These are phyloP conservation scores for Eimeria zaria DNA, from an alignment of 169 alveolate species.

Conservation along the genomic window DNA sequence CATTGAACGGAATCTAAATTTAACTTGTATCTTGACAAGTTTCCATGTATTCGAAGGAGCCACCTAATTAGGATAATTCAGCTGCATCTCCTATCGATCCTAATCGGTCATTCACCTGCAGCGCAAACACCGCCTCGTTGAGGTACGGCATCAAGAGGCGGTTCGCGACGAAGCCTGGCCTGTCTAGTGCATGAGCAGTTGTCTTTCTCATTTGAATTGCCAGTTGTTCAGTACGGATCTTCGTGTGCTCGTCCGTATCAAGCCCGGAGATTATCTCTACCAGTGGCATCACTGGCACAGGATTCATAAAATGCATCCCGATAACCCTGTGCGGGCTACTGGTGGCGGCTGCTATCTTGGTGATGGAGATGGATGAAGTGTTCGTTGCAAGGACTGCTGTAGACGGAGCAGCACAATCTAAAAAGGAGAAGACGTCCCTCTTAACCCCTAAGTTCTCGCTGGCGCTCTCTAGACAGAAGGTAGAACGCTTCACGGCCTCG, in stretches of 20 bases:
- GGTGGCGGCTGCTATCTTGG: constrained; percentile 93
- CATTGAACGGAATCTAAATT: no score
- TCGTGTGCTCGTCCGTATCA: constrained; percentile 90
- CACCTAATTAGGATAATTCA: no score
- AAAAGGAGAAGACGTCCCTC: constrained; percentile 84
- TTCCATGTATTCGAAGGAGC: no score
- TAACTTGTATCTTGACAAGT: no score
- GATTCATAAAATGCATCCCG: constrained; percentile 97
- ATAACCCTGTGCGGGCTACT: constrained; percentile 89
- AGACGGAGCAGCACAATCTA: constrained; percentile 85
- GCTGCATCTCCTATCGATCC: background rate
- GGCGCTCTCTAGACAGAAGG: constrained; percentile 90
- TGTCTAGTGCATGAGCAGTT: constrained; percentile 86
- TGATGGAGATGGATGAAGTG: constrained; percentile 91
- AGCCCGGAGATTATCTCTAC: constrained; percentile 92
- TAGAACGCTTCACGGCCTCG: constrained; percentile 87
- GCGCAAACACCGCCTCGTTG: constrained; percentile 92
- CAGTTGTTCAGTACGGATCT: constrained; percentile 84
- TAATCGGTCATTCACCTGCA: constrained; percentile 3
- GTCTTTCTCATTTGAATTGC: constrained; percentile 28
- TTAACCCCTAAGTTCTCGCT: constrained; percentile 91
- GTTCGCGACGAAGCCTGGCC: constrained; percentile 95
- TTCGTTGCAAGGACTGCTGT: constrained; percentile 93
- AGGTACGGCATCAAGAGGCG: constrained; percentile 95
- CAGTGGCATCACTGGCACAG: constrained; percentile 96